Evolutionary conservation across 257 asterid genomes (phyloP).

Genomic region (Forsythia suspensa): DNA sequence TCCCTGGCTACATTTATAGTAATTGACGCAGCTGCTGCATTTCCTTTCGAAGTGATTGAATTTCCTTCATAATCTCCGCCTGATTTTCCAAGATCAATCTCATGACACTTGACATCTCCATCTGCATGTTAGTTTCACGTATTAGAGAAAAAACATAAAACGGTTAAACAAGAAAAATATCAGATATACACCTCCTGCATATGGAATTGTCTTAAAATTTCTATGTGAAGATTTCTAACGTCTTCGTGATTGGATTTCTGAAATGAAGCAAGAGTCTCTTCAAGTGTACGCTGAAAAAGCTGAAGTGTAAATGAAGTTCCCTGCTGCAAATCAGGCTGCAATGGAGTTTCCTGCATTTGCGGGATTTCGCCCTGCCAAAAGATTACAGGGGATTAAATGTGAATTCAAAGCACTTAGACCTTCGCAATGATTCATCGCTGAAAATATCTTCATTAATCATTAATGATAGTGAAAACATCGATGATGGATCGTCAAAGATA

Average conservation of each 20-base stretch:
- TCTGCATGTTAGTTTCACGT: conserved; percentile 42
- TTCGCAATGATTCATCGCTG: conserved; percentile 12
- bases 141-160: conserved; percentile 10
- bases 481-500: conserved; percentile 10
- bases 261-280: conserved; percentile 82
- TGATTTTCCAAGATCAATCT: conserved; percentile 69
- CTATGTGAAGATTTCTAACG: conserved; percentile 86
- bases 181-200: conserved; percentile 74
- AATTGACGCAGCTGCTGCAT: conserved; percentile 67
- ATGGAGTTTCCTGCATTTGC: conserved; percentile 39
- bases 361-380: conserved; percentile 57
- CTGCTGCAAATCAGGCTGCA: conserved; percentile 62
- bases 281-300: conserved; percentile 85
- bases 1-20: conserved; percentile 38
- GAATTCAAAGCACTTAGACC: conserved; percentile 6
- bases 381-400: conserved; percentile 12
- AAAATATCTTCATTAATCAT: conserved; percentile 9
- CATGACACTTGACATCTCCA: conserved; percentile 66
- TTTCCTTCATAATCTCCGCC: conserved; percentile 74
- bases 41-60: conserved; percentile 70
- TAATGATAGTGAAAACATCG: neutral
- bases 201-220: conserved; percentile 81
- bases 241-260: conserved; percentile 86
- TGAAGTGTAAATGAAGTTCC: conserved; percentile 86
- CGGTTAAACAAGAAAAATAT: neutral